Conservation (phyloP, 371 early-diverging fungal genomes). For the Sporodiniella umbellata region DNA sequence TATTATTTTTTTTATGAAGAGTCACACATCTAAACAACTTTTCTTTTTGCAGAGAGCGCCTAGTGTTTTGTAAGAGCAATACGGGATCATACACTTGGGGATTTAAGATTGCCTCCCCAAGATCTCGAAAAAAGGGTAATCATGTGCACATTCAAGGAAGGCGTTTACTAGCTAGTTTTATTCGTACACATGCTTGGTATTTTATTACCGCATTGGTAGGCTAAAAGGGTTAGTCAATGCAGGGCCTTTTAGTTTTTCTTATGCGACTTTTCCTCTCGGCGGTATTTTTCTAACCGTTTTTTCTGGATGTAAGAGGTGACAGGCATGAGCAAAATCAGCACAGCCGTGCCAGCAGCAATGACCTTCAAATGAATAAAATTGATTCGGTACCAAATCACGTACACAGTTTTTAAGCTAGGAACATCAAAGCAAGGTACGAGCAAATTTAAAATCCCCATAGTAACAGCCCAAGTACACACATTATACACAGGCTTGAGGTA, state of each 20-base stretch:
- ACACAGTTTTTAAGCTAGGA: conserved; percentile 48
- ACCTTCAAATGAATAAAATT: conserved; percentile 54
- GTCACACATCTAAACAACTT: conserved; percentile 47
- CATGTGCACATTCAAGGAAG: too few relatives aligned
- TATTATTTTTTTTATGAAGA: background rate
- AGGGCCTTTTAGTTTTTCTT: conserved; percentile 17
- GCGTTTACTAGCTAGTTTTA: too few relatives aligned
- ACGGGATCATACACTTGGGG: too few relatives aligned
- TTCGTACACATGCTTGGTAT: too few relatives aligned
- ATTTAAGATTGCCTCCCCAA: too few relatives aligned
- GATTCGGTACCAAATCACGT: conserved; percentile 58
- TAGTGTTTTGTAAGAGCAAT: too few relatives aligned
- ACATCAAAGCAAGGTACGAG: conserved; percentile 70
- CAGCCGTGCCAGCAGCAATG: conserved; percentile 21
- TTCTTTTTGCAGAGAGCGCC: too few relatives aligned
- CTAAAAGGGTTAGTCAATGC: too few relatives aligned
- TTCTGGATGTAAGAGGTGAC: conserved; percentile 15
- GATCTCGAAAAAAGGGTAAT: too few relatives aligned
- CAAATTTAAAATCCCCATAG: conserved; percentile 67
- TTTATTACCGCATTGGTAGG: too few relatives aligned
- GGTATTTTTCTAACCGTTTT: conserved; percentile 1
- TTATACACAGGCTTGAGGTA: conserved; percentile 53
- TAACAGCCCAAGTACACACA: conserved; percentile 58
- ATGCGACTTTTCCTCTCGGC: conserved; percentile 13
- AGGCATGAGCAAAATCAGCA: conserved; percentile 11